Evolutionary conservation across 2,329 filamentous ascomycete species (phyloP).

Genomic region (Aspergillus arachidicola): DNA sequence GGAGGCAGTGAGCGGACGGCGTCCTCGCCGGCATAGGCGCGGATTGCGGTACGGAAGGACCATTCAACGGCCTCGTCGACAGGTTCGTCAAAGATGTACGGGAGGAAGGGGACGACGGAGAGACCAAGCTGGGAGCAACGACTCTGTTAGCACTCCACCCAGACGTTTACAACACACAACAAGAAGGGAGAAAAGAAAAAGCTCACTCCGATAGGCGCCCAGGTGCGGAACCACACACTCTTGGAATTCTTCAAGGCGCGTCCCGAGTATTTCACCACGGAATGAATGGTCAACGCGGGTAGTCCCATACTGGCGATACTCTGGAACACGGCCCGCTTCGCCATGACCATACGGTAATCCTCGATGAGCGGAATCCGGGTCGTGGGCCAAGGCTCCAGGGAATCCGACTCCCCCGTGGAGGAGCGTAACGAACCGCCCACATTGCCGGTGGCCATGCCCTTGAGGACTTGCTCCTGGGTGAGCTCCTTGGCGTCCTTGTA

Average conservation of each 20-base stretch:
- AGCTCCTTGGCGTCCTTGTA: conserved; percentile 43
- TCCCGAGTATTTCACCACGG: conserved; percentile 86
- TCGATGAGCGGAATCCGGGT: conserved; percentile 71
- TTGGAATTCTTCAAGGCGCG: conserved; percentile 80
- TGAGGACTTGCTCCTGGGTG: conserved; percentile 32
- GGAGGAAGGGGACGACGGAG: conserved; percentile 78
- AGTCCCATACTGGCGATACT: conserved; percentile 88
- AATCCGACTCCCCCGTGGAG: conserved; percentile 21
- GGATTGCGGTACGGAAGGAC: conserved; percentile 81
- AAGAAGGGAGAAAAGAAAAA: not conserved
- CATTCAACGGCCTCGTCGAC: conserved; percentile 92
- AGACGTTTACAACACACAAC: not conserved
- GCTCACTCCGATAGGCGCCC: conserved; percentile 87
- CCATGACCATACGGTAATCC: conserved; percentile 89
- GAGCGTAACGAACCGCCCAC: conserved; percentile 22
- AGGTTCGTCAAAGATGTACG: conserved; percentile 84
- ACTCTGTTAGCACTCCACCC: not conserved
- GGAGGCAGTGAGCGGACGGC: conserved; percentile 49
- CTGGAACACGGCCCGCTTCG: conserved; percentile 88
- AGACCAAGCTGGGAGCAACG: conserved; percentile 58
- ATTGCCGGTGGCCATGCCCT: conserved; percentile 41
- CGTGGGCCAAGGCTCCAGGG: conserved; percentile 41
- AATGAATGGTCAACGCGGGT: conserved; percentile 92
- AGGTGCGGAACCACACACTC: conserved; percentile 75
- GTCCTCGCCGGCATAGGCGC: conserved; percentile 66